Percentiles rank a stretch among this genome's conserved stretches.
Conservation (phyloP, 1,284 basidiomycete genomes). For the Mrakiaceae sp. region DNA sequence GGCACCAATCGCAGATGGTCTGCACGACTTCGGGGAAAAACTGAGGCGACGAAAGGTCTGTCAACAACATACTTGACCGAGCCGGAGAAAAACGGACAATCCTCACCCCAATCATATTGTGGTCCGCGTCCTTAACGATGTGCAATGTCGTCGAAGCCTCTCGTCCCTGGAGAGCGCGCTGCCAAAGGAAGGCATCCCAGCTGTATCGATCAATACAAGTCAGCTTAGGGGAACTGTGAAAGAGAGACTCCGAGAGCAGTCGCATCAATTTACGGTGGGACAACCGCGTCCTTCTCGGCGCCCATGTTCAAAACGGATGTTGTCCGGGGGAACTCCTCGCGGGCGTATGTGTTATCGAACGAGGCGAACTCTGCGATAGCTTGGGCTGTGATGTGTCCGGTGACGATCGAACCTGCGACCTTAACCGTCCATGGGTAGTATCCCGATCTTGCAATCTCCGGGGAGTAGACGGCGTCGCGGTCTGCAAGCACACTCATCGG, state of each 20-base stretch:
- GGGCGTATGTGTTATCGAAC: conserved; percentile 53
- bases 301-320: conserved; percentile 57
- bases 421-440: conserved; percentile 47
- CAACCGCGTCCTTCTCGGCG: conserved; percentile 50
- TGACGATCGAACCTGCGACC: conserved; percentile 49
- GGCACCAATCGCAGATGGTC: neutral
- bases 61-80: neutral
- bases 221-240: too few species aligned
- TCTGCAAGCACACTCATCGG: conserved; percentile 21
- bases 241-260: neutral
- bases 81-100: neutral
- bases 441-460: conserved; percentile 45
- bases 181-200: conserved; percentile 7
- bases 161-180: neutral
- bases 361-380: conserved; percentile 49
- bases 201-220: neutral
- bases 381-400: conserved; percentile 44
- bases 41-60: neutral
- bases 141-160: neutral
- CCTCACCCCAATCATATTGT: conserved; percentile 3
- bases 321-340: conserved; percentile 48
- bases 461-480: conserved; percentile 37
- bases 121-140: neutral
- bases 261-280: conserved; percentile 49
- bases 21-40: neutral